Base-by-base conservation (phyloP, 2,329 filamentous ascomycete species). In the Xylaria sp. region DNA sequence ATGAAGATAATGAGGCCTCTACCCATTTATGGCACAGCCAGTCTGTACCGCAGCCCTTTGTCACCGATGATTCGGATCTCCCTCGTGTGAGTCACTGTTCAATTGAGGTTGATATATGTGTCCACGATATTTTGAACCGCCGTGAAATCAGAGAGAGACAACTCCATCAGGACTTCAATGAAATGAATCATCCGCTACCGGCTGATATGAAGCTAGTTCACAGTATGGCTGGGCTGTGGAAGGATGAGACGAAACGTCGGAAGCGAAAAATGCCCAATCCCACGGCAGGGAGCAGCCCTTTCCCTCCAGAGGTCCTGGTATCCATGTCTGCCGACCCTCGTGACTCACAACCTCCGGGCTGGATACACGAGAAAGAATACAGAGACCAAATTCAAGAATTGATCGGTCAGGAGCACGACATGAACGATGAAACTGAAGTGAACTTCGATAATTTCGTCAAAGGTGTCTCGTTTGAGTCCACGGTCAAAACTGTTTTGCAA, bases 141-240 rank as follows among this genome's bases (percentile, higher is more conserved):
- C 84, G 86, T 59, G 87, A 90, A n/a, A 85, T 98, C 36, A 87
- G 88, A 69, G 88, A 93, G 72, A 88, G 96, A n/a, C 85, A 83
- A 3, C 84, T 98, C 7, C 96, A 99, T 77, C 93, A 98, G 76
- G 90, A 94, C 75, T 97, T 99, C 73, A 82, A 90, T 24, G 96
- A 98, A 78, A 86, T 88, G 12, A 79, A 89, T 11, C 83, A 86
- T 42, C 90, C 92, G 2, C 79, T 91, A 21, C 83, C 88, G 0
- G 79, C 85, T 0, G 89, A 93, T 71, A 84, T 94, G 76, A 97
- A 97, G 76, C 85, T 97, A 11, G 94, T 99, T 4, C 90, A 93
- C 76, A 99, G 96, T 71, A 95, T 99, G 92, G 94, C 93, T 64
- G 92, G 93, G 0, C 81, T 99, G 2, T 99, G 96, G 96, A 90